A percentile compares a stretch with the other conserved stretches of the same genome.
These are phyloP conservation scores for Colletotrichum sansevieriae DNA, from an alignment of 2,329 filamentous ascomycete genomes.

Conservation along the genomic window DNA sequence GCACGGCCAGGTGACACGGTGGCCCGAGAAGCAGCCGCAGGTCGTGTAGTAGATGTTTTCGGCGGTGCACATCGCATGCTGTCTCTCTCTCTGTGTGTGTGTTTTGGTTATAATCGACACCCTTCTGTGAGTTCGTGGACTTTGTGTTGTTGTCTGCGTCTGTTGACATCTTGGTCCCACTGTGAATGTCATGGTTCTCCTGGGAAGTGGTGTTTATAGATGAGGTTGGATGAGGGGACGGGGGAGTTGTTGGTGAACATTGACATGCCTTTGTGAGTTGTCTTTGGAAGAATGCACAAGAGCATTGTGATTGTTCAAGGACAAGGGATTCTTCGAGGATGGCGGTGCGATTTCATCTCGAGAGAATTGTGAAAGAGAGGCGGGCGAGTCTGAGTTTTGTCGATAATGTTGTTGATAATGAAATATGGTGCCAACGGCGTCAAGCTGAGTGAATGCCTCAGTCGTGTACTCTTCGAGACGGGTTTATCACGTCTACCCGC, in stretches of 20 bases:
- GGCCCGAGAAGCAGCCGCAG: conserved; percentile 38
- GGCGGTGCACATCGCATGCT: conserved; percentile 36
- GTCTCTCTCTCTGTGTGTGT: neutral
- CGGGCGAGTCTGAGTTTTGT: too few species aligned
- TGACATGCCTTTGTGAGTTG: neutral
- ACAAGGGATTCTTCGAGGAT: neutral
- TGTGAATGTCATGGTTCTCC: neutral
- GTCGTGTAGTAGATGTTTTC: conserved; percentile 38
- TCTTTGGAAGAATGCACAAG: neutral
- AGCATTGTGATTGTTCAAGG: neutral
- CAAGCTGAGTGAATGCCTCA: neutral
- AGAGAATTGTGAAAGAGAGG: too few species aligned
- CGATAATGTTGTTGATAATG: too few species aligned
- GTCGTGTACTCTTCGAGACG: neutral
- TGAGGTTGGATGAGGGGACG: neutral
- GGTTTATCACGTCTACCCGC: too few species aligned
- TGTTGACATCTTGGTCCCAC: neutral
- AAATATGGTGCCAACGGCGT: too few species aligned
- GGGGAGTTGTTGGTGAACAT: neutral
- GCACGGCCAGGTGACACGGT: conserved; percentile 28
- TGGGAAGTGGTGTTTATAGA: neutral
- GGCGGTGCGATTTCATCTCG: too few species aligned
- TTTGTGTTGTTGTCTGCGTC: neutral
- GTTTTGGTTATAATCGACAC: neutral
- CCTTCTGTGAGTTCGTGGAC: too few species aligned